Evolutionary conservation across 768 basidiomycete species (phyloP), one percentile per base, ranked within the genome.

Genomic region (Trichaptum fuscoviolaceum): DNA sequence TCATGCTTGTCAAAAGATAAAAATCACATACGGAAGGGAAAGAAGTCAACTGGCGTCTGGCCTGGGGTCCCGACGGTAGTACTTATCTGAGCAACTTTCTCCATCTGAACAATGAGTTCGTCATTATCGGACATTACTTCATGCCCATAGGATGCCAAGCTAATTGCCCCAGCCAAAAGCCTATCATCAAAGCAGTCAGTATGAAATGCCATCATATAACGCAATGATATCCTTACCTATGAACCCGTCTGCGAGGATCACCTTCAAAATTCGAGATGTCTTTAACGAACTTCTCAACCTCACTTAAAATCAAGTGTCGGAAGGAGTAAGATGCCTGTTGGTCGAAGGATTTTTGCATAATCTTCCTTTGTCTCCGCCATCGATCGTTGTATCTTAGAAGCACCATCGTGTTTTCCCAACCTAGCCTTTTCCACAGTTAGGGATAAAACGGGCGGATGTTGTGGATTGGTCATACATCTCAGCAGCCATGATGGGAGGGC

Each of bases 301-400:
- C 42, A 20, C 20, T 52, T 15, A 52, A 20, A 4, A 52, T 52
- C 20, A 20, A 12, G 15, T 52, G 42, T 15, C 42, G 42, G 42
- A 52, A 52, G 15, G 42, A 52, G 15, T 20, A 12, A 6, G 42
- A 52, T 12, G 42, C 42, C 42, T 52, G 42, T 52, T 52, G 68
- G 36, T 85, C 84, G 42, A 92, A 81, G 7, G 89, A 88, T 63
- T 83, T 82, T 73, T 86, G 85, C 76, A 91, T 83, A 57, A 91
- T 82, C 69, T 77, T 83, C 70, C 90, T 85, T 74, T 90, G 88
- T 25, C 88, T 84, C 66, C 84, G 85, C 59, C 80, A 81, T 71
- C 81, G 80, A 67, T 88, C 87, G 36, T 85, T 84, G 71, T 91
- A 89, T 52, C 42, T 52, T 20, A 52, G 42, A 12, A 52, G 20